These are phyloP conservation scores for Sisymbrium altissimum DNA, from an alignment of 345 rosid genomes.

Conservation along the genomic window DNA sequence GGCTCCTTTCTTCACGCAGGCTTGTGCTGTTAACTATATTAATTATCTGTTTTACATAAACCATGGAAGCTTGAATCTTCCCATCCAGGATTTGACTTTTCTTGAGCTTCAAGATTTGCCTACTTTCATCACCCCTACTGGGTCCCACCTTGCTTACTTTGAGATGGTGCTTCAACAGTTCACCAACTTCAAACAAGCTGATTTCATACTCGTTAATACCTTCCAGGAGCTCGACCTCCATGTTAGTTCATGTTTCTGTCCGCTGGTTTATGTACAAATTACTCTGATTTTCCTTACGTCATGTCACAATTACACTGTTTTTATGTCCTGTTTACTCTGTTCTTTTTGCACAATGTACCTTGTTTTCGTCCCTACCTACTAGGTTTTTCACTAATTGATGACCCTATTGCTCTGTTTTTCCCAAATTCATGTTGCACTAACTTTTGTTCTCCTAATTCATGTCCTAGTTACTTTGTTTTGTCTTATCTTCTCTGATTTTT, in stretches of 20 bases:
- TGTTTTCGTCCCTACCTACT: no score
- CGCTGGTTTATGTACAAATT: neutral
- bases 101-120: slow-evolving; percentile 60
- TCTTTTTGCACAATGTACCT: slow-evolving; percentile 4
- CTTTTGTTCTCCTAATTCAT: neutral
- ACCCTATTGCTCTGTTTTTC: neutral
- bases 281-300: neutral
- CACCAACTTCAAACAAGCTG: slow-evolving; percentile 42
- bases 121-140: slow-evolving; percentile 41
- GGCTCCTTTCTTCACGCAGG: slow-evolving; percentile 68
- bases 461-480: neutral
- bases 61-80: slow-evolving; percentile 40
- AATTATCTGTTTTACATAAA: slow-evolving; percentile 39
- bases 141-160: slow-evolving; percentile 48
- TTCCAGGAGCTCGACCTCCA: slow-evolving; percentile 45
- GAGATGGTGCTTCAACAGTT: slow-evolving; percentile 55
- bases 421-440: no score
- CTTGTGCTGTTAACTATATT: slow-evolving; percentile 56
- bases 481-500: neutral
- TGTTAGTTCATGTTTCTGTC: slow-evolving; percentile 37
- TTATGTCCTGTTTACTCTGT: neutral
- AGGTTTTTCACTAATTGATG: neutral
- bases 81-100: slow-evolving; percentile 38
- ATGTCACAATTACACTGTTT: neutral
- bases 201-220: slow-evolving; percentile 43